Evolutionary conservation across 2,329 filamentous ascomycete species (phyloP).

Genomic region (Exophiala viscosa): DNA sequence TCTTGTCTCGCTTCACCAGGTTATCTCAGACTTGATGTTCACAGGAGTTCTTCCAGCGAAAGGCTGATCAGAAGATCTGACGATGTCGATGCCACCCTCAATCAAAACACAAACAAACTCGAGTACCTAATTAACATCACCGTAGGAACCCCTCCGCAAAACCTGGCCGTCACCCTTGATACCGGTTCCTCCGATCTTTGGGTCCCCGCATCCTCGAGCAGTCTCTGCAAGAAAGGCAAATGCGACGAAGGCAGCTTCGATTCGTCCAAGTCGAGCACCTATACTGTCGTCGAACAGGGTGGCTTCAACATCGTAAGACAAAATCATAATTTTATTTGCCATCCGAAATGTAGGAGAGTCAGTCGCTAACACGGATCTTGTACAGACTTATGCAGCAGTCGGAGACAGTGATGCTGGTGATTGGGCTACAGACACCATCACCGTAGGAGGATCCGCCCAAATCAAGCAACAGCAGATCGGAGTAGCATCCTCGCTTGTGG

Average conservation of each 20-base stretch:
- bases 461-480: slow-evolving; percentile 22
- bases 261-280: slow-evolving; percentile 13
- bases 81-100: slow-evolving; percentile 8
- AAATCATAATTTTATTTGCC: background rate
- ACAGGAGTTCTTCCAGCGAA: background rate
- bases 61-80: slow-evolving; percentile 14
- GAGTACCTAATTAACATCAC: slow-evolving; percentile 25
- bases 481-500: slow-evolving; percentile 13
- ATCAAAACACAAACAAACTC: slow-evolving; percentile 12
- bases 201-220: slow-evolving; percentile 15
- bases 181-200: slow-evolving; percentile 24
- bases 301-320: slow-evolving; percentile 23
- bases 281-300: slow-evolving; percentile 15
- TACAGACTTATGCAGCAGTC: slow-evolving; percentile 19
- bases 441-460: slow-evolving; percentile 13
- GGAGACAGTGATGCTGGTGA: slow-evolving; percentile 24
- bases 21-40: slow-evolving; percentile 17
- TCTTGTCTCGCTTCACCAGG: slow-evolving; percentile 18
- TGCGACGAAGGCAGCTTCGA: slow-evolving; percentile 21
- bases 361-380: background rate
- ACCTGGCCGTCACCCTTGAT: slow-evolving; percentile 19
- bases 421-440: slow-evolving; percentile 21
- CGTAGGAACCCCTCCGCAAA: slow-evolving; percentile 25
- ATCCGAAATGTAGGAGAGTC: background rate
- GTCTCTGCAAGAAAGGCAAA: slow-evolving; percentile 15